Evolutionary conservation across 2,329 filamentous ascomycete species (phyloP), one percentile per base, ranked within the genome.

Genomic region (Colletotrichum spinosum): DNA sequence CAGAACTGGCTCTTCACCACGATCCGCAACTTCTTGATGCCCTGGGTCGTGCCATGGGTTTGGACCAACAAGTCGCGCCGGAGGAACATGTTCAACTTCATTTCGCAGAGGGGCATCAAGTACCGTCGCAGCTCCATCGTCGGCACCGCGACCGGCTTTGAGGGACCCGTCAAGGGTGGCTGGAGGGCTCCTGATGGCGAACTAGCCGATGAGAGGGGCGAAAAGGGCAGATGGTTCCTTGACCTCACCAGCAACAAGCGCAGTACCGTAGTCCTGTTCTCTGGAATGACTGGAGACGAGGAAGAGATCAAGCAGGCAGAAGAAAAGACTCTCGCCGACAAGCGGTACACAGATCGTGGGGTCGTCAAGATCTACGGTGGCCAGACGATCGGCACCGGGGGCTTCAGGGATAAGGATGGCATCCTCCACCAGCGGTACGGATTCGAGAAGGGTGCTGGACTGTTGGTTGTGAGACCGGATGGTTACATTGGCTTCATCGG

Each of bases 111-210:
- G 25, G 72, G 76, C 15, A 75, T 84, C 51, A 74, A 73, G 34
- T 84, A 85, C 69, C 75, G 80, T 9, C 66, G 72, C 1, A 82
- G 78, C 60, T 53, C 71, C 2, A 69, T 84, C 10, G 76, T 79
- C 2, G 72, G 72, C 11, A 75, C 75, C 1, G 75, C 74, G 3
- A 8, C 60, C 1, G 72, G 71, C 4, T 77, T 72, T 49, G 68
- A 64, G 2, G 79, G 80, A 0, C 70, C 69, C 0, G 68, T 86
- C 2, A 75, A 76, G 48, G 81, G 82, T 38, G 84, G 84, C 2
- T 80, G 84, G 69, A 78, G 84, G 12, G 73, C 81, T 4, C 79
- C 79, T 0, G 80, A 84, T 61, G 78, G 78, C 4, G 69, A 66
- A 53, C 35, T 79, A 1, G 35, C 39, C 8, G 62, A 65, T 11